These are phyloP conservation scores for Monascus purpureus DNA, from an alignment of 495 filamentous ascomycete genomes.

Conservation along the genomic window DNA sequence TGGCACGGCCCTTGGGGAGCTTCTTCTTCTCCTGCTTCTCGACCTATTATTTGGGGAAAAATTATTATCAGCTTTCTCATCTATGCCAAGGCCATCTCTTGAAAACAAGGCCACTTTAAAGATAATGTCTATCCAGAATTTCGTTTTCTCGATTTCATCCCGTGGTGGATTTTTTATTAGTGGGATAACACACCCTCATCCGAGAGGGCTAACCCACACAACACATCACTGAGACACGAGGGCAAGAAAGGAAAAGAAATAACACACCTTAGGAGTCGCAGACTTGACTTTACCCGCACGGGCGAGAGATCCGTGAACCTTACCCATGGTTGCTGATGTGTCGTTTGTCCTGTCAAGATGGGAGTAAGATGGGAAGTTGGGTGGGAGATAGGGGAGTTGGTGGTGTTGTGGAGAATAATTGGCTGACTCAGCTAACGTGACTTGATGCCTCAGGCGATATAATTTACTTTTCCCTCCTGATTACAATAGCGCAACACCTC, in stretches of 20 bases:
- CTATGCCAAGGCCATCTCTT: too few relatives aligned
- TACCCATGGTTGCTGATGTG: constrained; percentile 17
- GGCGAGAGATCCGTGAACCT: constrained; percentile 17
- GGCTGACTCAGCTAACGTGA: too few relatives aligned
- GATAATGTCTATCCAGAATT: too few relatives aligned
- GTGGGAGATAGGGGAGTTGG: constrained; percentile 3
- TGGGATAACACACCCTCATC: too few relatives aligned
- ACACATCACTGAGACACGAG: too few relatives aligned
- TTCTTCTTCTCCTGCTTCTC: constrained; percentile 2
- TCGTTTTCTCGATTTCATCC: too few relatives aligned
- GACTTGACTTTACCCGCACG: constrained; percentile 59
- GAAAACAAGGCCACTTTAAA: not conserved
- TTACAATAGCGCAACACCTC: too few relatives aligned
- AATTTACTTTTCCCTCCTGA: too few relatives aligned
- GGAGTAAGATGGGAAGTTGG: constrained; percentile 9
- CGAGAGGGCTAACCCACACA: too few relatives aligned
- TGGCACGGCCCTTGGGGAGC: constrained; percentile 73
- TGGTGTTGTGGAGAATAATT: constrained; percentile 11
- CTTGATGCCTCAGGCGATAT: too few relatives aligned
- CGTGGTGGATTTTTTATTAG: too few relatives aligned
- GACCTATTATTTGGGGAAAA: not conserved
- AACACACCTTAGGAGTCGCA: constrained; percentile 59
- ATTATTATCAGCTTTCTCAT: not conserved
- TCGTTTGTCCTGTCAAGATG: constrained; percentile 11
- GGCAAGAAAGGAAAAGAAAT: constrained; percentile 1